A percentile compares a stretch with the other conserved stretches of the same genome.
These are phyloP conservation scores for Lentinula aciculospora DNA, from an alignment of 768 basidiomycete genomes.

Conservation along the genomic window DNA sequence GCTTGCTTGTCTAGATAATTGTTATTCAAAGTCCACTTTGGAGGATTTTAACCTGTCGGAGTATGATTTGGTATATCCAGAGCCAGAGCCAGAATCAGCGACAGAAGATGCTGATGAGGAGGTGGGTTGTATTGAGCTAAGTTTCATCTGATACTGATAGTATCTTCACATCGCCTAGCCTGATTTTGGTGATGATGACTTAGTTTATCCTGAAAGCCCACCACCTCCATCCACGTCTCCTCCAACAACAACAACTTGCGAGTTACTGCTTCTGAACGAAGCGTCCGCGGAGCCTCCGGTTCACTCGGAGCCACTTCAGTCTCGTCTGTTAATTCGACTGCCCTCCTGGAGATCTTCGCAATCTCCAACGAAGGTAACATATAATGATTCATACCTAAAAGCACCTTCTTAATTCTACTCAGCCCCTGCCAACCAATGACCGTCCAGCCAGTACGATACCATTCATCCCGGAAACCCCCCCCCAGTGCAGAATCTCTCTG, in stretches of 20 bases:
- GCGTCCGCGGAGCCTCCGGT: background rate
- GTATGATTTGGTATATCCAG: background rate
- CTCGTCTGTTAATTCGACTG: background rate
- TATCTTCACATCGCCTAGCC: background rate
- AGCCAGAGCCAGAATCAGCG: background rate
- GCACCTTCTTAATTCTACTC: no score
- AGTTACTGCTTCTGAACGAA: background rate
- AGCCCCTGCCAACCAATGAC: no score
- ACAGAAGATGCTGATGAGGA: background rate
- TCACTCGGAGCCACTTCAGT: background rate
- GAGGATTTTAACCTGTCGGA: background rate
- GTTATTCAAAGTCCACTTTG: background rate
- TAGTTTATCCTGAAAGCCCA: background rate
- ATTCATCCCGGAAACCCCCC: background rate
- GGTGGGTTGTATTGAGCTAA: background rate
- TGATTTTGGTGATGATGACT: background rate
- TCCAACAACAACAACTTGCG: background rate
- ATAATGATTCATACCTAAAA: background rate
- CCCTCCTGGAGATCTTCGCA: background rate
- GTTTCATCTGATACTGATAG: background rate
- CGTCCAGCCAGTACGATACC: no score
- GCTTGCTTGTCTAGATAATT: background rate
- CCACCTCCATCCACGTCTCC: background rate
- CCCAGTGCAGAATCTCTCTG: background rate
- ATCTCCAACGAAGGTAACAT: background rate